A percentile compares a stretch with the other conserved stretches of the same genome.
Conservation (phyloP, 2,329 filamentous ascomycete species). For the Colletotrichum sublineola region DNA sequence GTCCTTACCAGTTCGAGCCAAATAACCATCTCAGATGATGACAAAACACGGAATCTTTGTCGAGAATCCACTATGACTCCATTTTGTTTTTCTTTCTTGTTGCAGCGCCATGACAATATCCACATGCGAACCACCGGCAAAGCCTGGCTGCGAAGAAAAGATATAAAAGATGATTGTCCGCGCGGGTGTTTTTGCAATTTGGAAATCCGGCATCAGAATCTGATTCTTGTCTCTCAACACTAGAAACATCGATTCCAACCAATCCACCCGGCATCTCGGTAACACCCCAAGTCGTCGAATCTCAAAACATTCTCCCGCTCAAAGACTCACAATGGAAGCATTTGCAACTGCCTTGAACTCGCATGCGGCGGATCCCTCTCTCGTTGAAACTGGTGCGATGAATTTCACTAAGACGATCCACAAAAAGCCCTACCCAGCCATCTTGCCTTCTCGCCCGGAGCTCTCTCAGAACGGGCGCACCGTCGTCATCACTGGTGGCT, state of each 20-base stretch:
- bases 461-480: constrained; percentile 60
- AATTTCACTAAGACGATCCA: constrained; percentile 51
- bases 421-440: constrained; percentile 52
- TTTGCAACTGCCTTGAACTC: constrained; percentile 37
- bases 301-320: too few species aligned
- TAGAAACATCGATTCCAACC: too few species aligned
- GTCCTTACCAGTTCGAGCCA: neutral
- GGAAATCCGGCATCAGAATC: neutral
- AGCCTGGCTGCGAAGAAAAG: neutral
- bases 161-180: neutral
- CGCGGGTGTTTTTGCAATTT: too few species aligned
- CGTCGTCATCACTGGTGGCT: constrained; percentile 77
- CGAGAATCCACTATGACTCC: too few species aligned
- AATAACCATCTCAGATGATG: neutral
- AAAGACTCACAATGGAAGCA: constrained; percentile 25
- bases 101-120: neutral
- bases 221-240: neutral
- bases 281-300: neutral
- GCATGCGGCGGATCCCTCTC: constrained; percentile 51
- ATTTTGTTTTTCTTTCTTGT: too few species aligned
- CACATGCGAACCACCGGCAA: neutral
- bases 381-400: neutral
- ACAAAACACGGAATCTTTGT: neutral
- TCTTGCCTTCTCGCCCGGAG: constrained; percentile 53
- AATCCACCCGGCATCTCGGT: too few species aligned